phyloP scores from a whole-genome alignment of 2,329 filamentous ascomycete species.

The Microcyclospora tardicrescens region DNA sequence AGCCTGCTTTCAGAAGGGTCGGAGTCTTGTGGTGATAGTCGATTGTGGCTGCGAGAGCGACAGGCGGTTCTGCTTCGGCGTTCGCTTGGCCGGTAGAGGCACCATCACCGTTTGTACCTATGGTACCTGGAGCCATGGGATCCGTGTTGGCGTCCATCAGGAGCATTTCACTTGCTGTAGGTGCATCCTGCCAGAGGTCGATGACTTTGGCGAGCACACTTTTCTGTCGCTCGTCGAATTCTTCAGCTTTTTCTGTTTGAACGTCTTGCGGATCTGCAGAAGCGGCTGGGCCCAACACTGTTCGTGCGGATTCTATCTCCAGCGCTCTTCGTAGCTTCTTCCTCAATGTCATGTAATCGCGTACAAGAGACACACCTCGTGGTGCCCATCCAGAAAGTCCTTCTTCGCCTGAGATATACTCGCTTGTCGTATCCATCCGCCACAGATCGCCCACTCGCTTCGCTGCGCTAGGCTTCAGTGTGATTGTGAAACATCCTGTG shows the following conservation, averaged over 20 bases:
- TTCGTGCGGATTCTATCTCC: slow-evolving; percentile 66
- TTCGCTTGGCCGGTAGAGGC: slow-evolving; percentile 42
- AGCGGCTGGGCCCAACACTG: slow-evolving; percentile 36
- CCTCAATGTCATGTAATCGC: slow-evolving; percentile 65
- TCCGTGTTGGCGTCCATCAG: slow-evolving; percentile 32
- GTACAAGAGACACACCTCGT: slow-evolving; percentile 78
- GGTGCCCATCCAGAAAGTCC: slow-evolving; percentile 73
- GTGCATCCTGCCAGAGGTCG: slow-evolving; percentile 45
- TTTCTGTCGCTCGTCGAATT: slow-evolving; percentile 23
- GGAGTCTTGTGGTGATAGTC: slow-evolving; percentile 66
- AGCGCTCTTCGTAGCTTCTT: slow-evolving; percentile 61
- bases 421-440: slow-evolving; percentile 88
- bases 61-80: slow-evolving; percentile 30
- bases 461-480: slow-evolving; percentile 74
- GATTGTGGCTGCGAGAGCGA: slow-evolving; percentile 55
- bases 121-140: neutral
- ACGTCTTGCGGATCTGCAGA: slow-evolving; percentile 29
- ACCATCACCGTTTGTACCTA: neutral
- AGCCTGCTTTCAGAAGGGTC: slow-evolving; percentile 65
- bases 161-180: slow-evolving; percentile 32
- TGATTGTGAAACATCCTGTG: slow-evolving; percentile 73
- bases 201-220: slow-evolving; percentile 41
- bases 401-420: slow-evolving; percentile 95
- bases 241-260: slow-evolving; percentile 10
- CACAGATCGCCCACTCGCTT: slow-evolving; percentile 88